Evolutionary conservation across 2,329 filamentous ascomycete species (phyloP), one percentile per base, ranked within the genome.

Genomic region (Cordyceps sp.): DNA sequence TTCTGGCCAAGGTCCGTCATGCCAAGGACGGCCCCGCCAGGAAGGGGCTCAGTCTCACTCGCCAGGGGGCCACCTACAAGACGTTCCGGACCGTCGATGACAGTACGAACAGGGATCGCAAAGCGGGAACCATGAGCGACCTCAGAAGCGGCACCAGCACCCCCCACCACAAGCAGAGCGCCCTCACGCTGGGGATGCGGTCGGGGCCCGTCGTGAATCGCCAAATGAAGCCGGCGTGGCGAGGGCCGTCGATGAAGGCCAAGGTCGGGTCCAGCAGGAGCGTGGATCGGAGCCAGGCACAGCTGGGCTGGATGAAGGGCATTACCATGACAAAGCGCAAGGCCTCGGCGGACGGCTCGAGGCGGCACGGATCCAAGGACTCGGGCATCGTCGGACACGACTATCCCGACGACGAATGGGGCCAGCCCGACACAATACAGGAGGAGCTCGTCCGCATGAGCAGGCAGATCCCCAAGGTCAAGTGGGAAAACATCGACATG

Each of bases 51-150:
- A 76, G 70, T 32, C 59, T 86, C 26, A 93, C 85, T 10, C 73
- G 86, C n/a, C 77, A 77, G 49, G 85, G 85, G 10, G 84, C 86
- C 6, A 59, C 67, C 3, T 94, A 94, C 59, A 82, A 79, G 50
- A 88, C 82, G 0, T 94, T 88, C 45, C 74, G 82, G 29, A 74
- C 84, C 26, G 64, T 79, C 15, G 76, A 79, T 33, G 69, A 71
- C 34, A 59, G 58, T 30, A 51, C 62, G 25, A 62, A 64, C 29
- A 59, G 65, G 17, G 73, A 78, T 35, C 71, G 71, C 37, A 66
- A 66, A 42, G 57, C 56, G 26, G 62, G 68, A 2, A 76, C 70
- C 1, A 77, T 77, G 64, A 76, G 66, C 37, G 70, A 73, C 38
- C 59, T 66, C 27, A 63, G 66, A 21, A 62, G 66, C 2, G 53